Percentiles rank a stretch among this genome's conserved stretches.
phyloP scores from a whole-genome alignment of 768 basidiomycete species.

The Phlegmacium glaucopus region DNA sequence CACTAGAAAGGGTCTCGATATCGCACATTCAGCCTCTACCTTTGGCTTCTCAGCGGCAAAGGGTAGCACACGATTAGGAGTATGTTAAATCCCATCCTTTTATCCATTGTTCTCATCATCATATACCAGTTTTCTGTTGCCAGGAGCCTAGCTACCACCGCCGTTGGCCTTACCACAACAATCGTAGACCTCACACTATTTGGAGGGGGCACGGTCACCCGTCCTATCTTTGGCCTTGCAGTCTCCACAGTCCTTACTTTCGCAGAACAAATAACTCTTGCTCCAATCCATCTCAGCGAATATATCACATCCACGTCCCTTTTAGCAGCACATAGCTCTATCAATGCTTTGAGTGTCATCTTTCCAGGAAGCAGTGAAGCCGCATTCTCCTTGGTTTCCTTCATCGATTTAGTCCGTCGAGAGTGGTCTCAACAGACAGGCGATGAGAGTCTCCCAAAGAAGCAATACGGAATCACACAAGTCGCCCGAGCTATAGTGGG shows the following conservation, averaged over 20 bases:
- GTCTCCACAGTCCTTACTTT: conserved; percentile 60
- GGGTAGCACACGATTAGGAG: conserved; percentile 64
- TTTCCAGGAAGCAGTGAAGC: conserved; percentile 77
- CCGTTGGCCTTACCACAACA: conserved; percentile 54
- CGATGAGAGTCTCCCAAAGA: conserved; percentile 52
- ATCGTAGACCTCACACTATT: conserved; percentile 67
- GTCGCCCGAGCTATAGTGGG: conserved; percentile 69
- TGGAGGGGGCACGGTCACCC: conserved; percentile 55
- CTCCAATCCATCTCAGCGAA: conserved; percentile 72
- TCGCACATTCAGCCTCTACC: conserved; percentile 61
- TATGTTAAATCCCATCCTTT: conserved; percentile 32
- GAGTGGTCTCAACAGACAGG: conserved; percentile 55
- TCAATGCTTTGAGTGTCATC: conserved; percentile 68
- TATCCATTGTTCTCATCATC: background rate
- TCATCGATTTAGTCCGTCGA: conserved; percentile 74
- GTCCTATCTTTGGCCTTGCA: conserved; percentile 53
- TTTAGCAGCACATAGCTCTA: conserved; percentile 69
- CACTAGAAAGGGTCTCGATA: conserved; percentile 58
- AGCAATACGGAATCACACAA: conserved; percentile 60
- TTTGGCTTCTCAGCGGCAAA: conserved; percentile 68
- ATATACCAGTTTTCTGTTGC: conserved; percentile 61
- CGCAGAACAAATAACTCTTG: conserved; percentile 69
- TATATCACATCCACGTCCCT: conserved; percentile 75
- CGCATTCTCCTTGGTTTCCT: conserved; percentile 76
- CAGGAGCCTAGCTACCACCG: conserved; percentile 54